Base-by-base conservation (phyloP, 192 early-diverging fungal genomes). In the Pilobolus umbonatus region DNA sequence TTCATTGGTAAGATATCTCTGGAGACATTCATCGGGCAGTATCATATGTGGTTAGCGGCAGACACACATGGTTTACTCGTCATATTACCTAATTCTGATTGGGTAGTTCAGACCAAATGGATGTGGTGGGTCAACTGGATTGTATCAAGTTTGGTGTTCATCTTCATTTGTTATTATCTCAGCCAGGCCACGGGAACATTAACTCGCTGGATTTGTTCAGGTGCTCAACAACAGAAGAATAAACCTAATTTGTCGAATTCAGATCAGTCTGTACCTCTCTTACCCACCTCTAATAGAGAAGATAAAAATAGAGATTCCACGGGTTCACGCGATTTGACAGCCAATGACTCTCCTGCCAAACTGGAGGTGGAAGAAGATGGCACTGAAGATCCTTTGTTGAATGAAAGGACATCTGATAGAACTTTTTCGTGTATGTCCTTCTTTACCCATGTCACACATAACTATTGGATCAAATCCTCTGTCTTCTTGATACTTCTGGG, bases 21-120 rank as follows among this genome's bases (percentile, higher is more conserved):
- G 9, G 89, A 91, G 64, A 85, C 83, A 24, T 91, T 88, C 55
- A 83, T 91, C 64, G 81, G 85, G 7, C 87, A 91, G 72, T 88
- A 85, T 62, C 89, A 91, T 55, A 69, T 89, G 54, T 91, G 85
- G 78, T 64, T 91, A 39, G 89, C 81, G 1, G 81, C 78, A 2
- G 89, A 91, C 40, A 91, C 85, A 25, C 84, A 85, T 53, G 89
- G 77, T n/a, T 40, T 88, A 11, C 62, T 89, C n/a, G 77, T 83
- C 21, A 57, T 85, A 7, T 61, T 75, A 6, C 75, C 80, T n/a
- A 57, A 69, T 49, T 64, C 73, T 21, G 54, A 57, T 55, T 74
- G 69, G 72, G 45, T 52, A 10, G 51, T 53, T 5, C 56, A 58
- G 3, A n/a, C 64, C 21, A 11, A 19, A 10, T 62, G 67, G 5